phyloP scores from a whole-genome alignment of 31 red algal species.

The Odonthalia washingtoniensis region DNA sequence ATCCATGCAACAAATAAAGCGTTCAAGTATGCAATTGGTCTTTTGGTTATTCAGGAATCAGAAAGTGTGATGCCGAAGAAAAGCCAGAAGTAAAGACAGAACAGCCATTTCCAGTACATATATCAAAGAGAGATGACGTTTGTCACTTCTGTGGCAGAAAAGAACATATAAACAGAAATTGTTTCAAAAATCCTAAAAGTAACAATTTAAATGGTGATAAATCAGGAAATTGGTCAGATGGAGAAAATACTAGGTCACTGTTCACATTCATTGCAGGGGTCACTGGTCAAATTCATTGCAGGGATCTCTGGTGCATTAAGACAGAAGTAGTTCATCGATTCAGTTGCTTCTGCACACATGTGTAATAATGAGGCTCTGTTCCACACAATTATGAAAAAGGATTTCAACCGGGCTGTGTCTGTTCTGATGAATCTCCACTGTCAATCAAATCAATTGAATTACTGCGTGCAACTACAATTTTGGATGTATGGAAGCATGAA shows the following conservation, averaged over 20 bases:
- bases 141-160: conserved; percentile 11
- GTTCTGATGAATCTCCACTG: background rate
- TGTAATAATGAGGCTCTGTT: conserved; percentile 11
- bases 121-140: background rate
- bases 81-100: background rate
- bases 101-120: conserved; percentile 15
- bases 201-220: background rate
- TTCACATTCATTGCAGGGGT: too few species aligned
- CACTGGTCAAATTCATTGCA: background rate
- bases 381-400: background rate
- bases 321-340: conserved; percentile 43
- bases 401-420: background rate
- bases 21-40: background rate
- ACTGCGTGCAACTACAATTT: background rate
- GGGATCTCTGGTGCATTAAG: background rate
- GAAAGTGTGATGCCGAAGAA: background rate
- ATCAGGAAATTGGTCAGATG: background rate
- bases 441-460: background rate
- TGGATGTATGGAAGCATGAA: background rate
- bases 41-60: conserved; percentile 3
- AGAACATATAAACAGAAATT: background rate
- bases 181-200: conserved; percentile 4
- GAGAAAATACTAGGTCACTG: background rate
- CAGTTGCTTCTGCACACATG: conserved; percentile 36
- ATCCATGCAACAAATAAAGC: conserved; percentile 12